These are phyloP conservation scores for Heliamphora pulchella DNA, from an alignment of 179 eudicot species.

Conservation along the genomic window DNA sequence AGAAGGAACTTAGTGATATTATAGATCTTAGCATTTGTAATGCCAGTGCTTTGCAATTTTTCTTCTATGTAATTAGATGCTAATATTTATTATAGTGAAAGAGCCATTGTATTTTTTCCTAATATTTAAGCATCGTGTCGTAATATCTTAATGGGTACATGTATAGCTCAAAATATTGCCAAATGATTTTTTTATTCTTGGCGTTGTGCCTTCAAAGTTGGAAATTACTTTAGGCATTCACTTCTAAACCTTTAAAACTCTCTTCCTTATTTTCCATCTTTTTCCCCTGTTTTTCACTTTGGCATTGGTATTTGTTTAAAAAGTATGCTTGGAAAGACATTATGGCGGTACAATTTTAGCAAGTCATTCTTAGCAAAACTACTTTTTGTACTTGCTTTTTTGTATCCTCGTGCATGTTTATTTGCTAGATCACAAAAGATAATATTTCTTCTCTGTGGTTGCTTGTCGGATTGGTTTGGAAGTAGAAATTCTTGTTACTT, in stretches of 20 bases:
- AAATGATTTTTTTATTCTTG: not conserved
- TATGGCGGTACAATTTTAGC: not conserved
- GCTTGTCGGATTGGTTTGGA: not conserved
- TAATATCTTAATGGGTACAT: not conserved
- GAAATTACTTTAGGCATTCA: not conserved
- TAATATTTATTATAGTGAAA: not conserved
- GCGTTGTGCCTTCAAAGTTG: not conserved
- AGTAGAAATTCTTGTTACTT: not conserved
- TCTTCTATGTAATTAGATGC: not conserved
- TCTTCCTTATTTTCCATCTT: not conserved
- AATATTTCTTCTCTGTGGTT: not conserved
- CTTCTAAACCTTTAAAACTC: slow-evolving; percentile 6
- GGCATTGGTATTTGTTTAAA: no score
- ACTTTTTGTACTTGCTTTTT: not conserved
- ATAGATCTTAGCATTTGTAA: not conserved
- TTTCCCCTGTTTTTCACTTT: no score
- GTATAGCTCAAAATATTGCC: not conserved
- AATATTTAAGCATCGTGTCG: not conserved
- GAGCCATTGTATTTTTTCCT: not conserved
- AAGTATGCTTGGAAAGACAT: not conserved
- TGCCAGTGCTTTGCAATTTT: not conserved
- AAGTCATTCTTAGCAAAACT: not conserved
- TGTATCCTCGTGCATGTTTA: not conserved
- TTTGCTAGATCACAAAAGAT: not conserved
- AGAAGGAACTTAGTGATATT: not conserved